Conservation (phyloP, 2,329 filamentous ascomycete genomes). For the Paecilomyces dactylethromorphus region DNA sequence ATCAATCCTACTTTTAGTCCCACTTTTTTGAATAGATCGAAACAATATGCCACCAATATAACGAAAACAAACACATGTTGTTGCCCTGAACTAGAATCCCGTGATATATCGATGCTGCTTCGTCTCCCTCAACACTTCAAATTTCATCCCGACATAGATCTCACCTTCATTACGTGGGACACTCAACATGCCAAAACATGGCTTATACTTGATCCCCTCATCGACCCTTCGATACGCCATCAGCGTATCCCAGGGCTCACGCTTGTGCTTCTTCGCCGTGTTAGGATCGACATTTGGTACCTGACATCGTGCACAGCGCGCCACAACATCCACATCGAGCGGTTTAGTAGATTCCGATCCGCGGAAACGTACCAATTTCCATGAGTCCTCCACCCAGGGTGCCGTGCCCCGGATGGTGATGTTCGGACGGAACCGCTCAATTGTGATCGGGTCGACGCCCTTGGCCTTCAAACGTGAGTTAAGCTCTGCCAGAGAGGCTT, state of each 20-base stretch:
- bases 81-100: constrained; percentile 19
- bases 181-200: constrained; percentile 62
- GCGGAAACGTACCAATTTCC: constrained; percentile 49
- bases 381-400: constrained; percentile 58
- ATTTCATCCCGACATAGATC: constrained; percentile 51
- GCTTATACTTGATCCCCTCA: constrained; percentile 56
- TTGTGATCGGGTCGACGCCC: constrained; percentile 44
- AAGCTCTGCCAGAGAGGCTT: constrained; percentile 52
- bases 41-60: neutral
- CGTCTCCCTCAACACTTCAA: constrained; percentile 54
- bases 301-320: constrained; percentile 54
- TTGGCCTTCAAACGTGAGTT: constrained; percentile 44
- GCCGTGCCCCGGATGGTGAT: constrained; percentile 51
- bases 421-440: constrained; percentile 60
- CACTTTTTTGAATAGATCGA: neutral
- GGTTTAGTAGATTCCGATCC: constrained; percentile 7
- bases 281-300: constrained; percentile 60
- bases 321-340: constrained; percentile 51
- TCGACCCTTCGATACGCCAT: constrained; percentile 57
- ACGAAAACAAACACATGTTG: neutral
- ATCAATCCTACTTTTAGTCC: no score
- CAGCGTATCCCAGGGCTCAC: constrained; percentile 56
- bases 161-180: constrained; percentile 50
- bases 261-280: constrained; percentile 52
- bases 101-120: constrained; percentile 50